These are phyloP conservation scores for Boehmeria nivea DNA, from an alignment of 306 rosid species.

Conservation along the genomic window DNA sequence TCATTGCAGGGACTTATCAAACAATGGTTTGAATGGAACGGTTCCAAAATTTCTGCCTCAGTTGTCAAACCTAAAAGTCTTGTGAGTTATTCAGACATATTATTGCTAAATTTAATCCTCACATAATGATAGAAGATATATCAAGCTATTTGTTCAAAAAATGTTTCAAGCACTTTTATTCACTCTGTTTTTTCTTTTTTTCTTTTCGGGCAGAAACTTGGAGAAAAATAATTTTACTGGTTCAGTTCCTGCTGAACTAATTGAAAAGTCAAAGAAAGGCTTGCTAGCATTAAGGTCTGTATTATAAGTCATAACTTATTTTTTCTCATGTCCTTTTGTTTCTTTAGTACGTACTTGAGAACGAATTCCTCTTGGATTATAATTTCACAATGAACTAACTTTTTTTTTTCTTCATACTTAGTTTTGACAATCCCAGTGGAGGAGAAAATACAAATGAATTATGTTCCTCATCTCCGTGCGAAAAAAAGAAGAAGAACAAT, in stretches of 20 bases:
- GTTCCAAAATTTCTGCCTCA: not conserved
- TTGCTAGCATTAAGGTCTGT: not conserved
- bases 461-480: conserved; percentile 33
- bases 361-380: too few relatives aligned
- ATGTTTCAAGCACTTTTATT: not conserved
- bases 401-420: not conserved
- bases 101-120: too few relatives aligned
- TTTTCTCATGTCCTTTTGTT: not conserved
- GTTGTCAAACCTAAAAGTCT: not conserved
- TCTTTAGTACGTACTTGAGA: not conserved
- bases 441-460: conserved; percentile 28
- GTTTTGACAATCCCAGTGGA: conserved; percentile 10
- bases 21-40: not conserved
- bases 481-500: conserved; percentile 8
- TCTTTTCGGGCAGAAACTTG: conserved; percentile 1
- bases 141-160: not conserved
- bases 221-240: conserved; percentile 2
- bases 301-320: not conserved
- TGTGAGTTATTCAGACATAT: not conserved
- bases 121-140: too few relatives aligned
- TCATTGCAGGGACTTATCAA: conserved; percentile 7
- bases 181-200: not conserved
- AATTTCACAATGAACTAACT: too few relatives aligned
- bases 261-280: not conserved
- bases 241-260: not conserved